Base-by-base conservation (phyloP, 139 green algal genomes). In the Dunaliella primolecta region DNA sequence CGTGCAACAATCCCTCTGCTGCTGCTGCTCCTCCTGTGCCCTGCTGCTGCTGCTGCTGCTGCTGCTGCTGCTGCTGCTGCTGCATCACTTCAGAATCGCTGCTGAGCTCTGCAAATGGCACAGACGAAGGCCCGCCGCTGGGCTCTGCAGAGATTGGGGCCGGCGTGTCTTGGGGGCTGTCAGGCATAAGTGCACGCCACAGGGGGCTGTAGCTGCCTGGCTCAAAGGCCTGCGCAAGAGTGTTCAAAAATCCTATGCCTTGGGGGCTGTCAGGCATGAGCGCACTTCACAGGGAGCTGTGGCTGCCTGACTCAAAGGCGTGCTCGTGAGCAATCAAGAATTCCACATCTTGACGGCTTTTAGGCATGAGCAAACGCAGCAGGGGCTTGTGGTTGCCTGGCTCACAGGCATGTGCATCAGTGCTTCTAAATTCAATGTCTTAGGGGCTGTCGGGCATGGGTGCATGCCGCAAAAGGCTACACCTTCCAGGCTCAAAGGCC, bases 391-490 rank as follows among this genome's bases (percentile, higher is more conserved):
- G n/a, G 32, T 55, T 36, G 24, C 27, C 25, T 37, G 76, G 79
- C 72, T 81, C 21, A 20, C 2, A 20, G 11, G 1, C 56, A 2
- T n/a, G 81, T n/a, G 23, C 33, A 29, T 64, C 7, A 25, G 46
- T 64, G 46, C 46, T 64, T 7, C 46, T 64, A 64, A 15, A 15
- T 15, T 64, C 46, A 7, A 64, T 64, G n/a, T 36, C 2, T 34
- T 64, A 2, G 11, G 78, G 81, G 81, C n/a, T 36, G 34, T 32
- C 2, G 36, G 64, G 81, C 29, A 23, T 38, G 1, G 32, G 31
- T n/a, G 31, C 30, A 1, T 35, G 81, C 81, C 81, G 80, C 34
- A 87, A 55, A 46, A 1, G 75, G 71, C 46, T 81, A 29, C 46
- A 34, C 23, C 78, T 36, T 1, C 27, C 25, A 30, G 76, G 79